Evolutionary conservation across 1,284 basidiomycete species (phyloP).

Genomic region (Pascua guehoae): DNA sequence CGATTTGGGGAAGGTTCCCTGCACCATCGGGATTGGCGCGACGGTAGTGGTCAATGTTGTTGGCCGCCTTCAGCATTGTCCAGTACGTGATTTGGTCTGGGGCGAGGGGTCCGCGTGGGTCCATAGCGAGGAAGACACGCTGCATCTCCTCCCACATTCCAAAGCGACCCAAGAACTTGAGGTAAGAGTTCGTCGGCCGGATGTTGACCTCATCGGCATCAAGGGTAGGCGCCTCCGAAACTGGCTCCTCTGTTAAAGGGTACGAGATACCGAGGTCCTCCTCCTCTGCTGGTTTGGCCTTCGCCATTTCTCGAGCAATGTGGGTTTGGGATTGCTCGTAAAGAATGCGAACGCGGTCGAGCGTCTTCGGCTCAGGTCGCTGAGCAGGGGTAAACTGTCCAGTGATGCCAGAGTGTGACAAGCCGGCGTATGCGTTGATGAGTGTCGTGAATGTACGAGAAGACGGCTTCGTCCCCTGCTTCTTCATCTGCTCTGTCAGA

Average conservation of each 20-base stretch:
- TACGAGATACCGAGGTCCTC: neutral
- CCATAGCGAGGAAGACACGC: slow-evolving; percentile 34
- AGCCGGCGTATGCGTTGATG: slow-evolving; percentile 41
- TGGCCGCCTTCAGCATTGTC: slow-evolving; percentile 29
- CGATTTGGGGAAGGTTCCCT: slow-evolving; percentile 1
- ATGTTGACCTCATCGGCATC: slow-evolving; percentile 20
- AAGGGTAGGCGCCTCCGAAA: neutral
- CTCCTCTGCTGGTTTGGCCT: neutral
- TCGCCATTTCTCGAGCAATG: slow-evolving; percentile 9
- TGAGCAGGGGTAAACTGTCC: slow-evolving; percentile 9
- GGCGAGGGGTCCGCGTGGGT: slow-evolving; percentile 27
- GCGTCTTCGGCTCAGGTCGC: slow-evolving; percentile 23
- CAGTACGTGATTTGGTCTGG: slow-evolving; percentile 42
- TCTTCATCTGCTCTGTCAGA: slow-evolving; percentile 45
- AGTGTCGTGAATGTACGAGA: slow-evolving; percentile 43
- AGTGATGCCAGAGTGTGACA: slow-evolving; percentile 17
- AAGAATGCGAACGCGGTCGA: slow-evolving; percentile 36
- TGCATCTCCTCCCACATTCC: slow-evolving; percentile 41
- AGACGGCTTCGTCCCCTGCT: slow-evolving; percentile 37
- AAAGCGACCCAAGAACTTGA: slow-evolving; percentile 39
- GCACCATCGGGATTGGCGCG: neutral
- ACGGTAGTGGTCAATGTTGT: slow-evolving; percentile 13
- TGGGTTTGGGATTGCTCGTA: slow-evolving; percentile 39
- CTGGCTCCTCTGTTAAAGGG: neutral
- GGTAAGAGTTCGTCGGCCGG: slow-evolving; percentile 43